Percentiles rank a stretch among this genome's conserved stretches.
Evolutionary conservation across 179 eudicot genomes (phyloP).

Genomic region (Silene vulgaris): DNA sequence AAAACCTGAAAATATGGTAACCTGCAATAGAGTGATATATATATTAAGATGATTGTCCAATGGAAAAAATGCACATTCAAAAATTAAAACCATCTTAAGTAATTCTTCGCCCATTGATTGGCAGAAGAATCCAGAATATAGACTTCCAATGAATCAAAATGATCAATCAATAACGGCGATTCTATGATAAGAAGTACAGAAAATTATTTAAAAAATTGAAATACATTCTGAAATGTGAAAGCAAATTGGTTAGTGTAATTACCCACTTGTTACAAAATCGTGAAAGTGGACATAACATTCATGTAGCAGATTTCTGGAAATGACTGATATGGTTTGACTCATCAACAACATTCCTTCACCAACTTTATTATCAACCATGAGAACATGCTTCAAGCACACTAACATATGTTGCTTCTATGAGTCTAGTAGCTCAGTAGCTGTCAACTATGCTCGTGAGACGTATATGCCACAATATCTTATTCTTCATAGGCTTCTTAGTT

Average conservation of each 20-base stretch:
- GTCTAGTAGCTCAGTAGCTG: neutral
- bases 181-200: neutral
- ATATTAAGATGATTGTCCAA: neutral
- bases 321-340: neutral
- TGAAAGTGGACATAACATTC: no score
- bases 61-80: neutral
- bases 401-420: neutral
- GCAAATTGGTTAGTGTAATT: neutral
- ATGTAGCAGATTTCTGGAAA: neutral
- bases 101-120: neutral
- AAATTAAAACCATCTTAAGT: neutral
- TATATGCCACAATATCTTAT: neutral
- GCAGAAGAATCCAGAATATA: neutral
- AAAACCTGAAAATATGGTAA: constrained; percentile 94
- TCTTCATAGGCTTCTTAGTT: neutral
- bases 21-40: constrained; percentile 40
- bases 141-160: neutral
- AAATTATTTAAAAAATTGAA: neutral
- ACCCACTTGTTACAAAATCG: neutral
- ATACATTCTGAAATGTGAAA: neutral
- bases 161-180: neutral
- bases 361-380: neutral
- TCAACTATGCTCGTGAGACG: neutral
- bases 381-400: neutral
- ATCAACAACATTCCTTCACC: neutral